Percentiles rank a stretch among this genome's conserved stretches.
These are phyloP conservation scores for Dalechampia spathulata DNA, from an alignment of 441 rosid genomes.

Conservation along the genomic window DNA sequence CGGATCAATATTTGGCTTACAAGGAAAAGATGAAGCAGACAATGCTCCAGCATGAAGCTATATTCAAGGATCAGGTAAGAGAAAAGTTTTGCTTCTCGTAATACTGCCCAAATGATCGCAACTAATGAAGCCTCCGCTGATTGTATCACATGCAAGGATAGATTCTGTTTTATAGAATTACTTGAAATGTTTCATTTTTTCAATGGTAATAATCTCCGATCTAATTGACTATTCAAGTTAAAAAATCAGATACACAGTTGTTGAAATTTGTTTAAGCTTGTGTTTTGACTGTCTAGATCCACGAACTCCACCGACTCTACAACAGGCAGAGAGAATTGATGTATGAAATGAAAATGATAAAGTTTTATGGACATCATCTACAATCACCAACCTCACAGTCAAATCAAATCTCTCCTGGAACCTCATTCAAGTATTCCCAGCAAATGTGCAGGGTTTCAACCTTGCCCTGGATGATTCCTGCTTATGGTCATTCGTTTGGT, in stretches of 20 bases:
- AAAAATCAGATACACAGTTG: neutral
- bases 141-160: neutral
- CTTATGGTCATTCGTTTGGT: conserved; percentile 21
- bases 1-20: conserved; percentile 21
- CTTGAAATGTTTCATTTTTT: neutral
- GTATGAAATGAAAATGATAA: conserved; percentile 39
- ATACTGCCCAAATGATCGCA: neutral
- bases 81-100: neutral
- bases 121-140: neutral
- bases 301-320: conserved; percentile 62
- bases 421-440: conserved; percentile 10
- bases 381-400: conserved; percentile 16
- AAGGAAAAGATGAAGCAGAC: conserved; percentile 44
- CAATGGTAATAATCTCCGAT: conserved; percentile 5
- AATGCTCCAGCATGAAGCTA: conserved; percentile 65
- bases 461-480: conserved; percentile 18
- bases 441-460: conserved; percentile 8
- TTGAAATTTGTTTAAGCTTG: conserved; percentile 13
- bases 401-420: conserved; percentile 19
- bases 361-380: conserved; percentile 16
- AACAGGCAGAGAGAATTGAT: conserved; percentile 50
- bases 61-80: conserved; percentile 61
- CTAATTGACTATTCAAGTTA: neutral
- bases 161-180: neutral
- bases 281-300: conserved; percentile 34